Evolutionary conservation across 768 basidiomycete species (phyloP), one percentile per base, ranked within the genome.

Genomic region (Amanita brunnescens): DNA sequence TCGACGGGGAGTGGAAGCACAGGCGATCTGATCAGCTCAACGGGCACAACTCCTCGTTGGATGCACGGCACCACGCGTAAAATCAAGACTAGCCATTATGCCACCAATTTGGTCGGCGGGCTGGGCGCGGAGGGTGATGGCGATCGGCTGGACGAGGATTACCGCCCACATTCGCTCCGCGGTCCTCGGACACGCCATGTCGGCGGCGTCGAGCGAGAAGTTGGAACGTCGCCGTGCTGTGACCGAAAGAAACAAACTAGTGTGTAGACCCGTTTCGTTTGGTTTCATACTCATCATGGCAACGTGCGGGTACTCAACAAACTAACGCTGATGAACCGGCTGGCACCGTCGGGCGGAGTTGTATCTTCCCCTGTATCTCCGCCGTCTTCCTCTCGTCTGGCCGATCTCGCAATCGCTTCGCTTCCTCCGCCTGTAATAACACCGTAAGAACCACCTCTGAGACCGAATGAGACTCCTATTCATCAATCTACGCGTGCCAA

Each of bases 381-480:
- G 10, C 37, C 73, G 61, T 61, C 74, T 44, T 55, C 67, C 59
- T 58, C 70, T 48, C 72, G 21, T 41, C 40, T 2, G 29, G 16
- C 8, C 49, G 49, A 21, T 18, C 49, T 8, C 41, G 39, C 6
- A 13, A 41, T 5, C 50, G 41, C 23, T 34, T 51, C 50, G 20
- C 30, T 58, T 50, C 55, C 53, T 58, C 65, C 57, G 38, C 55
- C 55, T 30, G n/a, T n/a, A n/a, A n/a, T n/a, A n/a, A n/a, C n/a
- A n/a, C 16, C 49, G 21, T 67, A 69, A 47, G 70, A 69, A 44
- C 56, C 65, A 6, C 58, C 58, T 90, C 87, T 2, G 89, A 90
- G 64, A 91, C 88, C 0, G 89, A 91, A 64, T 79, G 85, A 39
- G 87, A 89, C n/a, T n/a, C n/a, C n/a, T n/a, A n/a, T n/a, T n/a